Evolutionary conservation across 768 basidiomycete species (phyloP), one percentile per base, ranked within the genome.

Genomic region (Albatrellus ellisii): DNA sequence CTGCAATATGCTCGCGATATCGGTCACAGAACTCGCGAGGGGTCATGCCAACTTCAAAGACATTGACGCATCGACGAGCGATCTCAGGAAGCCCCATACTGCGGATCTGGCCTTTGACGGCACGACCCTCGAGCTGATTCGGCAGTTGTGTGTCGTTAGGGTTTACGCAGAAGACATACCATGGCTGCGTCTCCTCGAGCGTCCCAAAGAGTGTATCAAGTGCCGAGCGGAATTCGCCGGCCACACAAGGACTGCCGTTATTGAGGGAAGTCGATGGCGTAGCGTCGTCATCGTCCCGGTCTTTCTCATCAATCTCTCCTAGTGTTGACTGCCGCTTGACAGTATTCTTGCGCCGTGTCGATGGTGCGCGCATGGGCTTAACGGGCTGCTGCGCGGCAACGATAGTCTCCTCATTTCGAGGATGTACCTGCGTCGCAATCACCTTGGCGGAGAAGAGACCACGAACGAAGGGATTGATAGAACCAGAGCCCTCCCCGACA

Each of bases 131-230:
- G 40, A 97, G 65, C 57, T 97, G 92, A 56, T 90, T 88, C 28
- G 92, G 90, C 15, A 97, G 63, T 55, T 94, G 94, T 20, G 88
- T 80, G 62, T 97, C 91, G 56, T 98, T 99, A 4, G 92, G 90
- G 57, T 85, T 90, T 52, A 98, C 62, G 54, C 90, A 95, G 61
- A 94, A 88, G 14, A 95, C 71, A 52, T 79, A 83, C 91, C 91
- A 97, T 2, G 76, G 64, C 62, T 91, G 84, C 12, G 88, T 84
- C 52, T 95, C 92, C 41, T 83, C 79, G 20, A 97, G 65, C 1
- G 89, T 90, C 49, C 83, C 75, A 50, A 97, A 85, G 12, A 95
- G 69, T 0, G 79, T 83, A 54, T 91, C 82, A 38, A 95, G 62
- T 4, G 91, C 86, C 0, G 78, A 62, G 51, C 77, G 75, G 69